phyloP scores from a whole-genome alignment of 352 stramenopile species.

The Phytopythium vexans region DNA sequence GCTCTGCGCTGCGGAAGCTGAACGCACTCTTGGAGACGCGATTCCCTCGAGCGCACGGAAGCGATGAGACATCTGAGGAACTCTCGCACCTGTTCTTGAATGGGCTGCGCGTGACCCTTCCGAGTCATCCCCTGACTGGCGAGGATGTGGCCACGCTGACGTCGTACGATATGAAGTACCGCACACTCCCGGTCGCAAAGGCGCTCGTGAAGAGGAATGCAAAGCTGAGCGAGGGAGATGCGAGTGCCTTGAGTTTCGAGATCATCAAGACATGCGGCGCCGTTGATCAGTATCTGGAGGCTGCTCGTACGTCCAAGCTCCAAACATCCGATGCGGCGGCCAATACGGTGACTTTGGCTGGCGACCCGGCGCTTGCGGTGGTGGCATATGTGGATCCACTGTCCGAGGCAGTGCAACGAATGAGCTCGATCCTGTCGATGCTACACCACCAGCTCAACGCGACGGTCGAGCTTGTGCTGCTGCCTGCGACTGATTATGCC shows the following conservation, averaged over 20 bases:
- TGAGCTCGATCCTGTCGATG: slow-evolving; percentile 85
- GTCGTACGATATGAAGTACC: slow-evolving; percentile 69
- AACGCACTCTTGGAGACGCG: slow-evolving; percentile 41
- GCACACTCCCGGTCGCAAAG: slow-evolving; percentile 64
- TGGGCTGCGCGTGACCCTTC: slow-evolving; percentile 56
- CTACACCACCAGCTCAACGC: slow-evolving; percentile 70
- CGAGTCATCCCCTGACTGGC: slow-evolving; percentile 41
- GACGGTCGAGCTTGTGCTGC: slow-evolving; percentile 59
- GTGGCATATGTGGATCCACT: slow-evolving; percentile 89
- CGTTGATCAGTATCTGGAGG: slow-evolving; percentile 72
- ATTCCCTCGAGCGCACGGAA: slow-evolving; percentile 10
- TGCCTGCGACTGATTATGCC: slow-evolving; percentile 67
- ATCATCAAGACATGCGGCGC: slow-evolving; percentile 78
- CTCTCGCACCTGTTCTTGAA: slow-evolving; percentile 66
- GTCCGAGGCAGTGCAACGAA: slow-evolving; percentile 84
- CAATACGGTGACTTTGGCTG: slow-evolving; percentile 30
- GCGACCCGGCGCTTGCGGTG: slow-evolving; percentile 57
- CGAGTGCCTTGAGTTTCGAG: slow-evolving; percentile 57
- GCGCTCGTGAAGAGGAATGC: slow-evolving; percentile 63
- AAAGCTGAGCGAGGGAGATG: slow-evolving; percentile 41
- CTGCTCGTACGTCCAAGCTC: slow-evolving; percentile 32
- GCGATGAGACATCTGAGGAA: slow-evolving; percentile 10
- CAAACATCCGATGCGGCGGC: slow-evolving; percentile 32
- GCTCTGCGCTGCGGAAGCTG: slow-evolving; percentile 29
- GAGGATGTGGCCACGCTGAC: slow-evolving; percentile 64